Base-by-base conservation (phyloP, 129 eudicot species). In the Chrysanthemum makinoi region DNA sequence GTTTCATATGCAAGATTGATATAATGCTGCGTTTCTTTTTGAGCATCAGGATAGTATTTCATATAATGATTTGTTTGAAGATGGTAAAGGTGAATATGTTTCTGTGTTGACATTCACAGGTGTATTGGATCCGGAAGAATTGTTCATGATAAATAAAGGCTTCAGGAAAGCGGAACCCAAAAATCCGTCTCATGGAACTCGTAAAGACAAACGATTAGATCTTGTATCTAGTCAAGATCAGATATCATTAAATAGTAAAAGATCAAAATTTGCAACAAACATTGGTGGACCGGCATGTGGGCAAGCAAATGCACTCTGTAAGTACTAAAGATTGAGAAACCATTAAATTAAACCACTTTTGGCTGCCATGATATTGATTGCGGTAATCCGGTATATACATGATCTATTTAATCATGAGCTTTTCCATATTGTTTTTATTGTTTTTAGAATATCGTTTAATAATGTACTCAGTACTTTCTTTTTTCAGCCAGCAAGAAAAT, bases 41-140 rank as follows among this genome's bases (percentile, higher is more conserved):
- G 28, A 61, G 47, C 33, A 4, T 17, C 16, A 51, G 10, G 33
- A 11, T 39, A 20, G 14, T 6, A 5, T 39, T 62, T 22, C 35
- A 19, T 9, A 48, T 24, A 5, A 15, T 17, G 6, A 72, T 64
- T 48, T 3, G 26, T 58, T n/a, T 44, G 19, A 58, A 67, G 12
- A n/a, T 16, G 28, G 5, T 20, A 11, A 33, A 39, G 47, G 16
- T 30, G 10, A 56, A 64, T 56, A 14, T 74, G 28, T 15, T 9
- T 14, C 48, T 39, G 7, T 39, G 9, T 72, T 65, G 46, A 66
- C 43, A 5, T 77, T 2, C 6, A 24, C 83, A 90, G 97, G 97
- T 64, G 81, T 91, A 67, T 76, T 91, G 56, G 84, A 91, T 75
- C 80, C 72, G 11, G 90, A 86, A 70, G 97, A 91, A 70, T 33